Base-by-base conservation (phyloP, 805 yeast species). In the Torulaspora indica region DNA sequence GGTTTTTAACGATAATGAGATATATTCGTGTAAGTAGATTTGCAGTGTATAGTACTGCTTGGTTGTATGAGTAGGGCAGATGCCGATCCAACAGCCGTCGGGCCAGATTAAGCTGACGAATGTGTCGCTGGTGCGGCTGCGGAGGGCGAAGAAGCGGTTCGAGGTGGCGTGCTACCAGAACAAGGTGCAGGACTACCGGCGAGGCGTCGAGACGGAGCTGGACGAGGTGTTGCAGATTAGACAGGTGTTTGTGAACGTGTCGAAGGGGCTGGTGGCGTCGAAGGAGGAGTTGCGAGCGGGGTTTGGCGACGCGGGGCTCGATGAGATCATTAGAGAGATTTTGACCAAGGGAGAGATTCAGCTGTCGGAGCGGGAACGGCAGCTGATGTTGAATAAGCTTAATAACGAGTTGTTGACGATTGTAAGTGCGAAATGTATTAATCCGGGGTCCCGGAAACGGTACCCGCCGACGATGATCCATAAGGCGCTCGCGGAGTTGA, bases 101-200 rank as follows among this genome's bases (percentile, higher is more conserved):
- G 81, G 86, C 29, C 95, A 87, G 64, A 90, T 93, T 52, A 85
- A 81, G 61, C 75, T 93, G 57, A 93, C 98, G 40, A 93, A 93
- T 64, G 98, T 93, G 25, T 89, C 98, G 23, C 72, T 91, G 46
- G 97, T 93, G 36, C 76, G 93, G 37, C 80, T 93, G 79, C 85
- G 84, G 57, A 89, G 87, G 63, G 96, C 90, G 33, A 88, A 87
- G 61, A 86, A 87, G 65, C 72, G 96, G 52, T 93, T 89, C 56
- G 98, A 93, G 66, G 77, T 93, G 35, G 98, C 98, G 0, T 93
- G 98, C 60, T 93, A 93, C 64, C 96, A 87, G 60, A 93, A 93
- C 58, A 93, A 93, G 61, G 96, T 93, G 4, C 98, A 91, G 63
- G 98, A 93, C 64, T 93, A 89, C 79, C 74, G 97, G 34, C 53